These are phyloP conservation scores for Arachis monticola DNA, from an alignment of 331 rosid species.

Conservation along the genomic window DNA sequence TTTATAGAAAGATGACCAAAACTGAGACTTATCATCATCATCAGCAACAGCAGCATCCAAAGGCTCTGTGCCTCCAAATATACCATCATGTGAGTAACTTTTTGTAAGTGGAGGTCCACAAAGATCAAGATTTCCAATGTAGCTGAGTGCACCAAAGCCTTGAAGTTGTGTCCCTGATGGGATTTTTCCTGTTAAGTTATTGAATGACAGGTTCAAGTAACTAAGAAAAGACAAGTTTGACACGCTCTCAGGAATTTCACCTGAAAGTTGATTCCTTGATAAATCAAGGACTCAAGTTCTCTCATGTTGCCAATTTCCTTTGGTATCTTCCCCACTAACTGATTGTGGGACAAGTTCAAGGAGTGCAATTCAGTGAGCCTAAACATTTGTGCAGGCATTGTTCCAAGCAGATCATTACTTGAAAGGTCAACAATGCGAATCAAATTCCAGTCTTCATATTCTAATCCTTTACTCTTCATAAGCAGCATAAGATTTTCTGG, in stretches of 20 bases:
- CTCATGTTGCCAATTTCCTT: neutral
- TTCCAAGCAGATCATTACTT: neutral
- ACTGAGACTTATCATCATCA: neutral
- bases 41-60: neutral
- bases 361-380: constrained; percentile 7
- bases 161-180: neutral
- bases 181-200: neutral
- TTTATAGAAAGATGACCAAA: neutral
- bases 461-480: neutral
- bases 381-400: constrained; percentile 12
- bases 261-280: neutral
- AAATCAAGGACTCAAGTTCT: constrained; percentile 14
- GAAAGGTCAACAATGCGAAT: neutral
- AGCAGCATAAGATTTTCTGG: neutral
- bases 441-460: neutral
- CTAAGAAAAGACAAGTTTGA: neutral
- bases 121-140: neutral
- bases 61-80: no score
- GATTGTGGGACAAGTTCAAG: constrained; percentile 11
- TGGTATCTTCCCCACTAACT: neutral
- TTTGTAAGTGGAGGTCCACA: neutral
- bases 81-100: neutral
- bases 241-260: constrained; percentile 1
- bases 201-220: neutral
- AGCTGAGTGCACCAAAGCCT: neutral